Evolutionary conservation across 768 basidiomycete genomes (phyloP).

Genomic region (Termitomyces sp.): DNA sequence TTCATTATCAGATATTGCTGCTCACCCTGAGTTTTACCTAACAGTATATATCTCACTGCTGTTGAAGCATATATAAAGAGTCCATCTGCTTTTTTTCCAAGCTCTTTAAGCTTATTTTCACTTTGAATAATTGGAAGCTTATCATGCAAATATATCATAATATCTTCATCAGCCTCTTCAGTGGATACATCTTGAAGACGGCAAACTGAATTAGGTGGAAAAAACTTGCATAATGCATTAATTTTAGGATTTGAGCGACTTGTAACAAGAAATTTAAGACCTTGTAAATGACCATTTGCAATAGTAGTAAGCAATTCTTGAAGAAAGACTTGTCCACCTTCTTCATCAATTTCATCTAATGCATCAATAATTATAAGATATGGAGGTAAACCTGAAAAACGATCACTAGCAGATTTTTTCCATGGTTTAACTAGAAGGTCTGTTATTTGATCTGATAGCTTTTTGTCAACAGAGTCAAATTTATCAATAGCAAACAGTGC

Average conservation of each 20-base stretch:
- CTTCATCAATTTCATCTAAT: conserved; percentile 1
- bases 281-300: background rate
- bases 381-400: background rate
- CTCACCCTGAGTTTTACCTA: background rate
- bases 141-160: background rate
- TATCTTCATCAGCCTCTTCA: background rate
- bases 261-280: background rate
- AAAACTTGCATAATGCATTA: background rate
- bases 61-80: conserved; percentile 28
- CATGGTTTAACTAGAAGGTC: background rate
- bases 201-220: background rate
- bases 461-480: background rate
- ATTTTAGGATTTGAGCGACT: background rate
- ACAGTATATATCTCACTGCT: conserved; percentile 15
- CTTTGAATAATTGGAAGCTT: background rate
- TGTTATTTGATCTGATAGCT: background rate
- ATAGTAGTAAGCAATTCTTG: background rate
- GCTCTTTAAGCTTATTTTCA: background rate
- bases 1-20: background rate
- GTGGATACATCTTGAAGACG: background rate
- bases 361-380: conserved; percentile 9
- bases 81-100: conserved; percentile 15
- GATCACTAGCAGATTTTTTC: background rate
- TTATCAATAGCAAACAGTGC: background rate
- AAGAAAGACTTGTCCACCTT: background rate